phyloP scores from a whole-genome alignment of 2,329 filamentous ascomycete species.

The Fusarium multiceps region DNA sequence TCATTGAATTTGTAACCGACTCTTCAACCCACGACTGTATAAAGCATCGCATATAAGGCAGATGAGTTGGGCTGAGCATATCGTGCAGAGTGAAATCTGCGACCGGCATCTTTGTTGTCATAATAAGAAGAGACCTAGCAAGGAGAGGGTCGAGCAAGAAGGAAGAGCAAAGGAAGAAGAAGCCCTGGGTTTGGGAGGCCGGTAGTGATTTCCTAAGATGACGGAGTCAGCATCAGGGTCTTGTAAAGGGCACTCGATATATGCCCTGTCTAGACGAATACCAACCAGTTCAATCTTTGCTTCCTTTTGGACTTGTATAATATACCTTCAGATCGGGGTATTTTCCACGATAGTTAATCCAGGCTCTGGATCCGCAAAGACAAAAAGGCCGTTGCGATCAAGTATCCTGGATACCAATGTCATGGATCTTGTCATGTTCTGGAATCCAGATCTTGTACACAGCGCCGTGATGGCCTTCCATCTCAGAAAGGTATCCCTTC shows the following conservation, averaged over 20 bases:
- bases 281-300: not conserved
- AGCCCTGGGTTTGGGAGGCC: no score
- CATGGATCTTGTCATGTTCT: no score
- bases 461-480: no score
- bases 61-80: not conserved
- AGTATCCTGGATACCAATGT: no score
- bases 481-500: no score
- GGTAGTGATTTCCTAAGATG: not conserved
- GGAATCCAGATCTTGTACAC: no score
- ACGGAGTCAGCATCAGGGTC: not conserved
- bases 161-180: not conserved
- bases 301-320: no score
- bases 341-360: no score
- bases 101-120: not conserved
- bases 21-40: not conserved
- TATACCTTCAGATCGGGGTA: no score
- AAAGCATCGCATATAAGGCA: not conserved
- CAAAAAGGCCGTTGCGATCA: no score
- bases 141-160: not conserved
- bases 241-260: no score
- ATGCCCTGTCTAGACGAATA: not conserved
- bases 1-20: not conserved
- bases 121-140: rapidly evolving
- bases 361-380: no score
- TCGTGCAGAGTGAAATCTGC: not conserved